Conservation (phyloP, 805 yeast species). For the Candida ipomoeae region DNA sequence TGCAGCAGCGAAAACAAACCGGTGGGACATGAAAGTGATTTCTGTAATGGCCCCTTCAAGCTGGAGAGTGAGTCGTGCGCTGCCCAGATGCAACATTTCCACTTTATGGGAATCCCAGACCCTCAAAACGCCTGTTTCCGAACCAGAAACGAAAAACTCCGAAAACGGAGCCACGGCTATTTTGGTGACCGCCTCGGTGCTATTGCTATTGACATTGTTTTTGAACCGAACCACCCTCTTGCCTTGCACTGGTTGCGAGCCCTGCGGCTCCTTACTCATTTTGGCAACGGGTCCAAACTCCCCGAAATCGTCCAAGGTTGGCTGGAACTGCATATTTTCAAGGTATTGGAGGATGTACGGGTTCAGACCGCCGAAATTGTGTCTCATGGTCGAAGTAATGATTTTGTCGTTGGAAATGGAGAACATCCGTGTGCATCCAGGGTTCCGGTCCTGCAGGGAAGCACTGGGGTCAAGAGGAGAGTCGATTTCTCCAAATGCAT, state of each 20-base stretch:
- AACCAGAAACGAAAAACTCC: conserved; percentile 70
- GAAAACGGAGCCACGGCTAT: conserved; percentile 58
- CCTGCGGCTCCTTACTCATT: conserved; percentile 6
- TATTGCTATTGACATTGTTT: conserved; percentile 50
- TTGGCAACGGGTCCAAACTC: conserved; percentile 55
- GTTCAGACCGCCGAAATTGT: conserved; percentile 66
- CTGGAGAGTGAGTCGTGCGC: conserved; percentile 29
- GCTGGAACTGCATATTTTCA: conserved; percentile 49
- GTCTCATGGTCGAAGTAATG: conserved; percentile 36
- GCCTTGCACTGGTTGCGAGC: conserved; percentile 29
- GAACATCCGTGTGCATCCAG: conserved; percentile 25
- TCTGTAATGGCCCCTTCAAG: conserved; percentile 48
- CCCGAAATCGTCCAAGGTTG: conserved; percentile 53
- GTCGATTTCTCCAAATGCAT: conserved; percentile 45
- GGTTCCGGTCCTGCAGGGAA: neutral
- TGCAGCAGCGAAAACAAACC: conserved; percentile 57
- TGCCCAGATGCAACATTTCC: conserved; percentile 57
- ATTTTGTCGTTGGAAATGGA: conserved; percentile 29
- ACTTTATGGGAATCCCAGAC: conserved; percentile 74
- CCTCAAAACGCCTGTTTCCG: conserved; percentile 65
- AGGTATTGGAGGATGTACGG: conserved; percentile 59
- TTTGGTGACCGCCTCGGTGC: conserved; percentile 46
- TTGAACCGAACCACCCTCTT: conserved; percentile 48
- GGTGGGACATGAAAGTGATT: conserved; percentile 47
- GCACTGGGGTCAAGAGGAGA: conserved; percentile 20